Base-by-base conservation (phyloP, 768 basidiomycete genomes). In the Lentinus brumalis region DNA sequence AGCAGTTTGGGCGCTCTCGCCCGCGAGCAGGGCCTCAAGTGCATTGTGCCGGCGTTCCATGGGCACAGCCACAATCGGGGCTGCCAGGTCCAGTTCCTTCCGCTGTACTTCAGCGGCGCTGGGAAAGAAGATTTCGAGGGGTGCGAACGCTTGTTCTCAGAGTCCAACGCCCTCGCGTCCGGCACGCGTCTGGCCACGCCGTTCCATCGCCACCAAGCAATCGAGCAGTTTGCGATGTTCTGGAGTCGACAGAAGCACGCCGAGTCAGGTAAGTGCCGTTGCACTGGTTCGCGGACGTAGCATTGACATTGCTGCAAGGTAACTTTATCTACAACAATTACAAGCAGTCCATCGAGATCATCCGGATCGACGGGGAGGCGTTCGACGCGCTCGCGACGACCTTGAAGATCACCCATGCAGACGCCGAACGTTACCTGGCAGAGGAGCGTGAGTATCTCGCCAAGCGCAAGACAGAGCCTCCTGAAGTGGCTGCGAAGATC, bases 51-150 rank as follows among this genome's bases (percentile, higher is more conserved):
- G 4, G 63, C 68, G 1, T 74, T 74, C 60, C 73, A 74, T 53
- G 69, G 73, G 4, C 69, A 74, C 54, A 66, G 67, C 0, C 74
- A 75, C 50, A 71, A 71, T 44, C 60, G 67, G 0, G 50, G 32
- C 12, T 75, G 74, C 39, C 73, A 73, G 50, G 42, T 75, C 0
- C 21, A 59, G 12, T 73, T 66, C 66, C 73, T 73, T 62, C 73
- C 73, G 0, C 44, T 66, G 29, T 70, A 71, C 46, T 59, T 68
- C 32, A 15, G 41, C 8, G 72, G 71, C 7, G 62, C 60, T 2
- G 70, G 74, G 3, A 64, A 67, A 16, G 68, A 66, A 32, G 68
- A 73, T 47, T 69, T 69, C 21, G 69, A 74, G 52, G 67, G 64
- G 2, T 70, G 69, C 40, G 70, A 75, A 35, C 70, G 69, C 3